Evolutionary conservation across 495 filamentous ascomycete species (phyloP).

Genomic region (Aspergillus kassunensis): DNA sequence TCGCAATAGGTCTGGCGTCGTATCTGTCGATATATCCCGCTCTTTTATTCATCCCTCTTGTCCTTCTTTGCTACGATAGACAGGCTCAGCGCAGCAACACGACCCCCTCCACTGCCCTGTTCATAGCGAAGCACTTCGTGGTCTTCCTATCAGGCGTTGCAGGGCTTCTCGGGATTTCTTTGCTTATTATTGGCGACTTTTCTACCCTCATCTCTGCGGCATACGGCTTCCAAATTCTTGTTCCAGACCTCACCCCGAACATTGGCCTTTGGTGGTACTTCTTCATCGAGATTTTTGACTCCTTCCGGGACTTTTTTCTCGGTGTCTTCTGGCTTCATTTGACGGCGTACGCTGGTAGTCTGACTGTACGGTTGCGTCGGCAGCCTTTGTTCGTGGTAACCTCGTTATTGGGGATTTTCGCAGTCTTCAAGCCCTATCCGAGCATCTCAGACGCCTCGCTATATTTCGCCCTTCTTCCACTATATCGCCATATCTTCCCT

Average conservation of each 20-base stretch:
- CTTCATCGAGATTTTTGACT: conserved; percentile 99
- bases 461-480: conserved; percentile 74
- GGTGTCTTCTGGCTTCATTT: conserved; percentile 97
- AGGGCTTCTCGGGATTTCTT: conserved; percentile 67
- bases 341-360: conserved; percentile 76
- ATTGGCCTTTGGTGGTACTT: conserved; percentile 99
- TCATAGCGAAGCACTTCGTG: conserved; percentile 46
- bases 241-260: conserved; percentile 92
- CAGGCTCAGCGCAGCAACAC: conserved; percentile 27
- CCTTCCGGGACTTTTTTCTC: conserved; percentile 94
- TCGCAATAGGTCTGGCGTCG: conserved; percentile 78
- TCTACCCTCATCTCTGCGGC: conserved; percentile 84
- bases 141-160: conserved; percentile 44
- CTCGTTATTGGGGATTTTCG: conserved; percentile 78
- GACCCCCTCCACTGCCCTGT: conserved; percentile 32
- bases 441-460: conserved; percentile 82
- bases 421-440: conserved; percentile 94
- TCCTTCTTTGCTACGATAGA: conserved; percentile 77
- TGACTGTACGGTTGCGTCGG: conserved; percentile 71
- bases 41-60: conserved; percentile 76
- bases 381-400: conserved; percentile 85
- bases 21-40: conserved; percentile 92
- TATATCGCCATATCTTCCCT: conserved; percentile 94
- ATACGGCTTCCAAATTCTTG: conserved; percentile 85
- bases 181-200: conserved; percentile 68